Conservation (phyloP, 164 flowering plant species). For the Macadamia tetraphylla region DNA sequence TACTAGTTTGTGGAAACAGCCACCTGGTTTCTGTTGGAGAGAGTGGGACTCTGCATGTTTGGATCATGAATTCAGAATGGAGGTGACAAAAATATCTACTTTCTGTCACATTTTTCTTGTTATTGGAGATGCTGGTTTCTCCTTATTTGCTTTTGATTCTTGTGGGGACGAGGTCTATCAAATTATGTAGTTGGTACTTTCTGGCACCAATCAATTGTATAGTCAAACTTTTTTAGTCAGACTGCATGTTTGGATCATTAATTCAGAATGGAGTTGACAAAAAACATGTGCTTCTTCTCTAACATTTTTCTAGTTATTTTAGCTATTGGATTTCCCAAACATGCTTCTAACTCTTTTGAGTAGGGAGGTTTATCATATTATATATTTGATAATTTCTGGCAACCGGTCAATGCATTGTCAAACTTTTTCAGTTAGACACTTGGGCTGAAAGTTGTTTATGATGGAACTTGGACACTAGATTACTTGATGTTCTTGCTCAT, state of each 20-base stretch:
- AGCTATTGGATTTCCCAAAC: too few species aligned
- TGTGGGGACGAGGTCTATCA: neutral
- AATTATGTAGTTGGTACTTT: neutral
- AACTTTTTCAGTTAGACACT: neutral
- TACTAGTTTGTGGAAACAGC: slow-evolving; percentile 75
- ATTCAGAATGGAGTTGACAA: slow-evolving; percentile 75
- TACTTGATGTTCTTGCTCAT: too few species aligned
- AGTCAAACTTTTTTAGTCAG: neutral
- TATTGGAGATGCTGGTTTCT: neutral
- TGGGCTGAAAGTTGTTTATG: neutral
- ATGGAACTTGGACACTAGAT: too few species aligned
- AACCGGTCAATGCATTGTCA: neutral
- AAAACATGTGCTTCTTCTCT: neutral
- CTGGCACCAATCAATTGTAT: neutral
- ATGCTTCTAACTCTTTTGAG: neutral
- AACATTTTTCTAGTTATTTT: neutral
- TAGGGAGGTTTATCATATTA: too few species aligned
- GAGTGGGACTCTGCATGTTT: slow-evolving; percentile 63
- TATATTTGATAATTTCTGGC: neutral
- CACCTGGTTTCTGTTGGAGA: slow-evolving; percentile 69
- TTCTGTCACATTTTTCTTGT: neutral
- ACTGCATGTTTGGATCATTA: slow-evolving; percentile 76
- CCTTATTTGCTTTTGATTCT: neutral
- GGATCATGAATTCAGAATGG: slow-evolving; percentile 86
- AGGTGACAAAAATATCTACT: slow-evolving; percentile 37